Conservation (phyloP, 2,329 filamentous ascomycete genomes). For the Pseudogymnoascus pannorum region DNA sequence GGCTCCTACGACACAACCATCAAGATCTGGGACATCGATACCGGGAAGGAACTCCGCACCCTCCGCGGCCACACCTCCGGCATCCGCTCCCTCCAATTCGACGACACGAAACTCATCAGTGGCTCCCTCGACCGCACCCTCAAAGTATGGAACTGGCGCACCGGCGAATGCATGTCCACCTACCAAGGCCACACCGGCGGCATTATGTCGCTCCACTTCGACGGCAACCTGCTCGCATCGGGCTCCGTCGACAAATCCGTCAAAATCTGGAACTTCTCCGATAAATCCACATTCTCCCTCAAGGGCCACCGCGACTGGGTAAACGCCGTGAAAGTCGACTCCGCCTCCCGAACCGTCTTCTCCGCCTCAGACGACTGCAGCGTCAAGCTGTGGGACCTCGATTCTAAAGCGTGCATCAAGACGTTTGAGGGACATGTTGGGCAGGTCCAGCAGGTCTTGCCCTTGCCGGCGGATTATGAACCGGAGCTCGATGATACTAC, state of each 20-base stretch:
- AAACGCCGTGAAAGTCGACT: constrained; percentile 87
- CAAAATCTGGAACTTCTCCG: constrained; percentile 87
- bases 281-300: constrained; percentile 70
- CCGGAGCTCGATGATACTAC: constrained; percentile 56
- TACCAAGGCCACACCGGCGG: constrained; percentile 73
- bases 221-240: constrained; percentile 74
- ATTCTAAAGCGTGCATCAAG: constrained; percentile 69
- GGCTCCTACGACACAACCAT: constrained; percentile 93
- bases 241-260: constrained; percentile 85
- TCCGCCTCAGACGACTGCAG: constrained; percentile 92
- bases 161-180: constrained; percentile 76
- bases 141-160: constrained; percentile 95
- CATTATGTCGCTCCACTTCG: constrained; percentile 83
- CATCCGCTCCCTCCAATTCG: constrained; percentile 85
- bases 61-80: constrained; percentile 74
- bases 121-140: constrained; percentile 82
- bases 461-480: constrained; percentile 81
- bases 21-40: constrained; percentile 94
- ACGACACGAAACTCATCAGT: constrained; percentile 83
- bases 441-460: constrained; percentile 85
- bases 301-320: constrained; percentile 91
- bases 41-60: constrained; percentile 77
- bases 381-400: constrained; percentile 86
- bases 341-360: constrained; percentile 73
- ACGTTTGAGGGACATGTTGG: constrained; percentile 85